Base-by-base conservation (phyloP, 2,329 filamentous ascomycete species). In the Aschersonia sp. region DNA sequence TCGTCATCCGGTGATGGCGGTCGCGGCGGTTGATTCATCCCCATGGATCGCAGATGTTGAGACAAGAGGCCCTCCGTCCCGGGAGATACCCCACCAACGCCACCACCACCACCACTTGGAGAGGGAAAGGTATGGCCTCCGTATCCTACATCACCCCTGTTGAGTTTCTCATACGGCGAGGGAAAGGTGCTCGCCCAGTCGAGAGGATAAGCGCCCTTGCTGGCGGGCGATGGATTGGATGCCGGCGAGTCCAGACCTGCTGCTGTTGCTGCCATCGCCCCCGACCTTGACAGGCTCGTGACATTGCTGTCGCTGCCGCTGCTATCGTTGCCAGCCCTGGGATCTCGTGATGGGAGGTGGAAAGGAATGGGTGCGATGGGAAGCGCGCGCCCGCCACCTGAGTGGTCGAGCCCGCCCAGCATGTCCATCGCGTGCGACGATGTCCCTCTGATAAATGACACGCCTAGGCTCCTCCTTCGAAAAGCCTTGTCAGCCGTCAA, bases 1-100 rank as follows among this genome's bases (percentile, higher is more conserved):
- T 22, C 22, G 22, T 22, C 22, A 22, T 22, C 22, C 22, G 22
- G 22, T 22, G 22, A 22, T 22, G 22, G 22, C 22, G 22, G 35
- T 4, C 35, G 8, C 12, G 35, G 35, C 8, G 8, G 35, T 37
- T 8, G 35, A 37, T 71, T 62, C 30, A 71, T 70, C 39, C 79
- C 83, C 5, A 86, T 64, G 5, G 77, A 76, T 53, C 79, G 74
- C 43, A 90, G 65, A 48, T 79, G 74, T 59, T 79, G 79, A 9
- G 85, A 85, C 12, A 92, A 66, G 12, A 92, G 63, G 3, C 84
- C 77, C 55, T 87, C 81, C 2, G 49, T 48, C 10, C 43, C 48
- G n/a, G 62, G 67, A 2, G 64, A 57, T 50, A 62, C 62, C 59
- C 60, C 7, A 54, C 59, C 29, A 55, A 59, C 22, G 22, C 22